Base-by-base conservation (phyloP, 2,329 filamentous ascomycete species). In the Drechslerella coelobrocha region DNA sequence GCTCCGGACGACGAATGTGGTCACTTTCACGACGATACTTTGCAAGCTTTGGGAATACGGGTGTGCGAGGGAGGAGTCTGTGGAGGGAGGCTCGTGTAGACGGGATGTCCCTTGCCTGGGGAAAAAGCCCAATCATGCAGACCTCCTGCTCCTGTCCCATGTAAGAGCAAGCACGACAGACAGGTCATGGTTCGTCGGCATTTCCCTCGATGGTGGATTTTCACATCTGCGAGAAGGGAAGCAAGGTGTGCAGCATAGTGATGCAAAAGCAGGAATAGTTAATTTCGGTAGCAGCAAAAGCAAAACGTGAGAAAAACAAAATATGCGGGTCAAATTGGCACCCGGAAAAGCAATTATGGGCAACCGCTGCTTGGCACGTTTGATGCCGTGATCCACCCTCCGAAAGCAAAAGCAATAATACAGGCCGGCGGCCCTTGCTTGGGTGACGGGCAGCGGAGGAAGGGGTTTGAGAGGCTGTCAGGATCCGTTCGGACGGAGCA, bases 201-300 rank as follows among this genome's bases (percentile, higher is more conserved):
- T 14, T 39, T 10, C 12, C 29, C 12, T 39, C 4, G 12, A 39
- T 39, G 4, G 5, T 2, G 12, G 12, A 14, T n/a, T 14, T 39
- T 14, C 34, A n/a, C 12, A 39, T 39, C 34, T 10, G 12, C 5
- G 34, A 6, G 34, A n/a, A 14, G 2, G 12, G 34, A 6, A 5
- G 34, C 12, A 39, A 14, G 12, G n/a, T n/a, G n/a, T n/a, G n/a
- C n/a, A n/a, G n/a, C n/a, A n/a, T n/a, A n/a, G n/a, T n/a, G n/a
- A n/a, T n/a, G n/a, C n/a, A n/a, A n/a, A n/a, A n/a, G n/a, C n/a
- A n/a, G n/a, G n/a, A n/a, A n/a, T 45, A 23, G 14, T 45, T 45
- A 45, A 45, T 68, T 68, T 68, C 63, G 63, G 63, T 61, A 62
- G 29, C 55, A 61, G 63, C 55, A 68, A 69, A 69, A 56, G 48